These are phyloP conservation scores for Lolium multiflorum DNA, from an alignment of 176 grass and related monocot genomes.

Conservation along the genomic window DNA sequence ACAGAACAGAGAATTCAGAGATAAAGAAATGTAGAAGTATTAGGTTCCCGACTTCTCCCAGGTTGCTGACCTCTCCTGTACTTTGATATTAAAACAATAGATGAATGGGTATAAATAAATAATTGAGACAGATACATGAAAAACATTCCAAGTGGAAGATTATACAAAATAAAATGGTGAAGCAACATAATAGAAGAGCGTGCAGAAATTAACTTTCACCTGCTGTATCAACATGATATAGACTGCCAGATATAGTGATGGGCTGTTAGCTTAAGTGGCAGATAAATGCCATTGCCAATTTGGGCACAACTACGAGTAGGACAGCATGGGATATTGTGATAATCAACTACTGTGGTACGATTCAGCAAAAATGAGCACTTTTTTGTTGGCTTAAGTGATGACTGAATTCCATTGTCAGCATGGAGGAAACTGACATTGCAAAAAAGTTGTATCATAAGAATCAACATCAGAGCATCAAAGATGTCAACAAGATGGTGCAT, in stretches of 20 bases:
- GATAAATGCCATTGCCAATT: neutral
- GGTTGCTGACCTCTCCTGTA: constrained; percentile 10
- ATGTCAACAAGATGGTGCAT: neutral
- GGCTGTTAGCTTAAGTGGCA: constrained; percentile 11
- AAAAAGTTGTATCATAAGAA: neutral
- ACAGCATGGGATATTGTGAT: neutral
- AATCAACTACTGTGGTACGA: neutral
- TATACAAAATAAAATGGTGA: neutral
- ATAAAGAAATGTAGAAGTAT: constrained; percentile 31
- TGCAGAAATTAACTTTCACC: neutral
- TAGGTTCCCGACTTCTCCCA: constrained; percentile 7
- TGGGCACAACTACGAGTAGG: neutral
- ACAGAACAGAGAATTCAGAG: constrained; percentile 8
- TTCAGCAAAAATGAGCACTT: neutral
- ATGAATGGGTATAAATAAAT: neutral
- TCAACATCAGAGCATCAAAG: neutral
- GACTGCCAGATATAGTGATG: neutral
- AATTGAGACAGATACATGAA: neutral
- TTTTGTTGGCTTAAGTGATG: neutral
- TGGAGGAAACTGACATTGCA: neutral
- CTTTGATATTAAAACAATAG: neutral
- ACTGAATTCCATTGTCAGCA: neutral
- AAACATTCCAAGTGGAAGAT: neutral
- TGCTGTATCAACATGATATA: neutral
- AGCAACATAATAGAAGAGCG: neutral